Percentiles rank a stretch among this genome's conserved stretches.
Evolutionary conservation across 352 stramenopile species (phyloP).

Genomic region (Pythium brachiatum): DNA sequence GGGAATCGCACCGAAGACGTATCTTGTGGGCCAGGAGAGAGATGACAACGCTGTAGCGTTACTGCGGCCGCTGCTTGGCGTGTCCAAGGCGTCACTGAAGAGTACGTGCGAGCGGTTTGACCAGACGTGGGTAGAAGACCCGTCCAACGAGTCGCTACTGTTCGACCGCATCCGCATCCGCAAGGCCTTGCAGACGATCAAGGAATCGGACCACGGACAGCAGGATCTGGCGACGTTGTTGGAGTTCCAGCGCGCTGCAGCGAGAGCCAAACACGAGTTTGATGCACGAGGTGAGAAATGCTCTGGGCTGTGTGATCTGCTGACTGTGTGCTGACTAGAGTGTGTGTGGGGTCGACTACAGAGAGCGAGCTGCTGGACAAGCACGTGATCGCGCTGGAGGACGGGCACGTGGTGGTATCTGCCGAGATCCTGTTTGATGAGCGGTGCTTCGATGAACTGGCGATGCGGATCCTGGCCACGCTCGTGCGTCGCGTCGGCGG

Average conservation of each 20-base stretch:
- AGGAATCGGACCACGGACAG: neutral
- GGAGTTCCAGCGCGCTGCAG: conserved; percentile 20
- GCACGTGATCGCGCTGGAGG: conserved; percentile 32
- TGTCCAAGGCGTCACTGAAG: conserved; percentile 60
- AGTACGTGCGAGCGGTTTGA: conserved; percentile 68
- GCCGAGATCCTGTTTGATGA: conserved; percentile 44
- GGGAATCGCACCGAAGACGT: conserved; percentile 42
- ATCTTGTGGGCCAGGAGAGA: neutral
- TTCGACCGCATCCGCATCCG: conserved; percentile 85
- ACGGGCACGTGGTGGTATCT: conserved; percentile 35
- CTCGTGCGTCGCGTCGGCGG: conserved; percentile 50
- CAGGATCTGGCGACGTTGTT: conserved; percentile 5
- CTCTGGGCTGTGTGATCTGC: too few relatives aligned
- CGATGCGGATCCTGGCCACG: conserved; percentile 54
- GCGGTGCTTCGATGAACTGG: conserved; percentile 63
- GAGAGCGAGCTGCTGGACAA: conserved; percentile 48
- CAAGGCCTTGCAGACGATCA: conserved; percentile 41
- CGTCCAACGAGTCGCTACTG: conserved; percentile 69
- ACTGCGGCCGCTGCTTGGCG: conserved; percentile 57
- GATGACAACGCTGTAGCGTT: conserved; percentile 27
- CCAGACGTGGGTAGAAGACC: conserved; percentile 81
- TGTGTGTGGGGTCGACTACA: conserved; percentile 26
- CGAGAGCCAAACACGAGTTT: conserved; percentile 18
- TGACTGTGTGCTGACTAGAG: conserved; percentile 8
- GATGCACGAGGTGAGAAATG: conserved; percentile 10